phyloP scores from a whole-genome alignment of 140 eudicot species.

The Bidens hawaiensis region DNA sequence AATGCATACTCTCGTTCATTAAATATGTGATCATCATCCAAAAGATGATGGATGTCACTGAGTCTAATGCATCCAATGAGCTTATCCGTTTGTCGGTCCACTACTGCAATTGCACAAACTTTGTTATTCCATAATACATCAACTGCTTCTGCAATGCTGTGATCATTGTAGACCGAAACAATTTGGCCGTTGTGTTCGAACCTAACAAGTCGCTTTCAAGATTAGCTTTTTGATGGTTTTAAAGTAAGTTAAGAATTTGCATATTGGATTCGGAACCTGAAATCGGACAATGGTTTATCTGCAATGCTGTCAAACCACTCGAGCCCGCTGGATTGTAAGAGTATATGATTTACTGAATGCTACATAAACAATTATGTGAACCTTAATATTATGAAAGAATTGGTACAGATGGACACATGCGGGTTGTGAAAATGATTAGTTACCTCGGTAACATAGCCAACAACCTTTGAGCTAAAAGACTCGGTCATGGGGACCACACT shows the following conservation, averaged over 20 bases:
- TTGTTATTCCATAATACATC: slow-evolving; percentile 27
- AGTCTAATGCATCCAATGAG: slow-evolving; percentile 42
- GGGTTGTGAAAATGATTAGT: background rate
- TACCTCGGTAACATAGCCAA: slow-evolving; percentile 42
- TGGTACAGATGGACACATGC: background rate
- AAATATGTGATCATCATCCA: slow-evolving; percentile 33
- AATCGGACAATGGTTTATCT: slow-evolving; percentile 33
- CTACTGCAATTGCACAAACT: slow-evolving; percentile 38
- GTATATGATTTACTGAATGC: slow-evolving; percentile 40
- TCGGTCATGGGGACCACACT: slow-evolving; percentile 39
- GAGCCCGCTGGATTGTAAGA: slow-evolving; percentile 49
- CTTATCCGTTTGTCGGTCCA: slow-evolving; percentile 30
- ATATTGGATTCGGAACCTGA: slow-evolving; percentile 39
- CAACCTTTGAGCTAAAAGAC: slow-evolving; percentile 22
- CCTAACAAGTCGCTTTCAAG: slow-evolving; percentile 23
- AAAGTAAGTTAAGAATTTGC: background rate
- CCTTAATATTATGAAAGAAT: background rate
- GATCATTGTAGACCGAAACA: slow-evolving; percentile 26
- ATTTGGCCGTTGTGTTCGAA: slow-evolving; percentile 26
- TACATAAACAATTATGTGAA: slow-evolving; percentile 15
- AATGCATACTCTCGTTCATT: slow-evolving; percentile 24
- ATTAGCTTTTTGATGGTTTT: slow-evolving; percentile 1
- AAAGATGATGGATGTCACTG: slow-evolving; percentile 31
- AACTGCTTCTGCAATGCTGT: slow-evolving; percentile 28
- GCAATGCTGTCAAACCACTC: slow-evolving; percentile 63